Evolutionary conservation across 2,329 filamentous ascomycete genomes (phyloP).

Genomic region (Blumeria graminis): DNA sequence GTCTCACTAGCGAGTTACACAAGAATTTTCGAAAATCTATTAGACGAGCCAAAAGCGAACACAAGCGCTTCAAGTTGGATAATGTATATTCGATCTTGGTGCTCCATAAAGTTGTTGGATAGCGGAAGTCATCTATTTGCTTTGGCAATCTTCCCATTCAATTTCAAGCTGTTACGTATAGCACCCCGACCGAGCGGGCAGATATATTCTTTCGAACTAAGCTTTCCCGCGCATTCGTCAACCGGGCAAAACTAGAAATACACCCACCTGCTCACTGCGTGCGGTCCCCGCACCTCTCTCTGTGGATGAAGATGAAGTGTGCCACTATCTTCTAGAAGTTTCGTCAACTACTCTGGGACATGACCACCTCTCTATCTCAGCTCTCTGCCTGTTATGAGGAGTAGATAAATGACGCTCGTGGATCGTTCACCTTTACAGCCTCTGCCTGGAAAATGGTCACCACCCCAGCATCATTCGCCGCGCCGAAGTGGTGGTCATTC

Average conservation of each 20-base stretch:
- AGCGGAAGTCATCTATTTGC: not conserved
- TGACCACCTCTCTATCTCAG: not conserved
- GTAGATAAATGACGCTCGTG: too few species aligned
- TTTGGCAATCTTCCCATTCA: not conserved
- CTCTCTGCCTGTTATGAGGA: not conserved
- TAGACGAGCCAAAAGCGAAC: not conserved
- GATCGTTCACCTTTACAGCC: too few species aligned
- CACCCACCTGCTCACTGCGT: too few species aligned
- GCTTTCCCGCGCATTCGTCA: too few species aligned
- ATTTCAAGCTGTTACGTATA: not conserved
- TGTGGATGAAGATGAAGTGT: not conserved
- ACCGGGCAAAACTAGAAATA: too few species aligned
- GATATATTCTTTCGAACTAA: too few species aligned
- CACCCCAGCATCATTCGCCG: too few species aligned
- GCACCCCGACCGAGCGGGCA: not conserved
- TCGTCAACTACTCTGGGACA: not conserved
- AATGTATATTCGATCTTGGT: not conserved
- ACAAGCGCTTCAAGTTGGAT: not conserved
- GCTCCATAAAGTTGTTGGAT: not conserved
- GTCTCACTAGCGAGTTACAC: too few species aligned
- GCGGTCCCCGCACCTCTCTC: too few species aligned
- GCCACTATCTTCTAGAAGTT: not conserved
- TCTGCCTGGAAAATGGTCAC: too few species aligned
- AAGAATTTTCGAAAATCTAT: not conserved
- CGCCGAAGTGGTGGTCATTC: too few species aligned